phyloP scores from a whole-genome alignment of 805 yeast species.

The Kockiozyma suomiensis region DNA sequence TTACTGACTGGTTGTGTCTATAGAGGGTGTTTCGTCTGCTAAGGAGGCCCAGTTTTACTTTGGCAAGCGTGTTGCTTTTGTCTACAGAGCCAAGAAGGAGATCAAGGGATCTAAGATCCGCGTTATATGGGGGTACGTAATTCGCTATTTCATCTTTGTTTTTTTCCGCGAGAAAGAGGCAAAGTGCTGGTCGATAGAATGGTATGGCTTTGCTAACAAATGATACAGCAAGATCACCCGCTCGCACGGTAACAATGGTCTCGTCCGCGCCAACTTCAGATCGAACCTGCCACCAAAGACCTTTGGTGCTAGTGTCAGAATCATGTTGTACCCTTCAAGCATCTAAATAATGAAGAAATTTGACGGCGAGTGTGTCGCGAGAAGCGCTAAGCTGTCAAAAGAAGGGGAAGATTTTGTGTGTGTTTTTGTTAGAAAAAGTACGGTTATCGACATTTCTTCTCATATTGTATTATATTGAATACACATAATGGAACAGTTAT shows the following conservation, averaged over 20 bases:
- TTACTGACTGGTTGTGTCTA: slow-evolving; percentile 3
- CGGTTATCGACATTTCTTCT: slow-evolving; percentile 4
- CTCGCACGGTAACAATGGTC: slow-evolving; percentile 98
- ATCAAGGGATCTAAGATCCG: slow-evolving; percentile 98
- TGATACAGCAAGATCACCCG: slow-evolving; percentile 72
- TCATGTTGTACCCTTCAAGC: slow-evolving; percentile 99
- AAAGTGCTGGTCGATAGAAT: too few species aligned
- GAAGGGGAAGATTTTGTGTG: neutral
- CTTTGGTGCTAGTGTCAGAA: slow-evolving; percentile 99
- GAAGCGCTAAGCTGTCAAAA: neutral
- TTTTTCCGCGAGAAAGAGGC: too few species aligned
- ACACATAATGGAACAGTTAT: neutral
- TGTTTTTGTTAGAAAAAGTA: slow-evolving; percentile 1
- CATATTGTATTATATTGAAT: slow-evolving; percentile 18
- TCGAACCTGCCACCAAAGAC: slow-evolving; percentile 99
- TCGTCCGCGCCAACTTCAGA: slow-evolving; percentile 98
- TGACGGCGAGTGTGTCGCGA: neutral
- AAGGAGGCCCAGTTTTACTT: slow-evolving; percentile 98
- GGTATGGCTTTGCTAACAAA: too few species aligned
- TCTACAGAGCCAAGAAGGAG: slow-evolving; percentile 98
- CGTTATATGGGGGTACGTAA: slow-evolving; percentile 89
- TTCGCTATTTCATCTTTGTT: neutral
- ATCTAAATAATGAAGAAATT: slow-evolving; percentile 59
- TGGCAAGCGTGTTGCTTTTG: slow-evolving; percentile 99
- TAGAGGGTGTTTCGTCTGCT: slow-evolving; percentile 87